Evolutionary conservation across 129 eudicot genomes (phyloP), one percentile per base, ranked within the genome.

Genomic region (Glebionis coronaria): DNA sequence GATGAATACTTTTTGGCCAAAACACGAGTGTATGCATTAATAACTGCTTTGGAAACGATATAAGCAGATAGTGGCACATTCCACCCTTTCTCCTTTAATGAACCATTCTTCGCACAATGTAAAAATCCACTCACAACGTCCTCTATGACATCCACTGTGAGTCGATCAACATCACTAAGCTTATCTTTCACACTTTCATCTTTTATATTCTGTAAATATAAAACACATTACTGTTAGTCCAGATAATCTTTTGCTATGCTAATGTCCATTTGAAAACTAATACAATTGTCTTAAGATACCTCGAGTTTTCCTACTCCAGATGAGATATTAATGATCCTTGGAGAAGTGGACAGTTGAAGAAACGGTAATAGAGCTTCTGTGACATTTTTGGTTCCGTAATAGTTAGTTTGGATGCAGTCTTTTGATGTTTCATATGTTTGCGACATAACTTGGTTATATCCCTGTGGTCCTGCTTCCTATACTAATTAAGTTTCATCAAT

Each of bases 41-140:
- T 46, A 45, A 58, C 57, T n/a, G 74, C 3, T 25, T 70, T 70
- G 9, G 74, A 70, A 58, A 70, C 31, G 3, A 70, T 70, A 16
- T 70, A 70, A 1, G 74, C 74, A 12, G 67, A 70, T 44, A 70
- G 59, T 15, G 74, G 74, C 44, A 25, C 67, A 52, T 70, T 14
- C 74, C 74, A 70, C 66, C 74, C 74, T 66, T 70, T 70, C 20
- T 70, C 29, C 49, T 70, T 67, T 57, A 58, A 46, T 31, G 47
- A 45, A 58, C 49, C 54, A 58, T 58, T 55, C 45, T 70, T 58
- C 12, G 75, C 75, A 45, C 60, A 65, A 1, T 28, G 49, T 46
- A 70, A 44, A 70, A 70, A 70, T 45, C 67, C 75, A 1, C 3
- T 58, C 57, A 44, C 75, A 46, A 58, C 67, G 28, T 70, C 67